A percentile compares a stretch with the other conserved stretches of the same genome.
These are phyloP conservation scores for Annona cherimola DNA, from an alignment of 164 flowering plant genomes.

Conservation along the genomic window DNA sequence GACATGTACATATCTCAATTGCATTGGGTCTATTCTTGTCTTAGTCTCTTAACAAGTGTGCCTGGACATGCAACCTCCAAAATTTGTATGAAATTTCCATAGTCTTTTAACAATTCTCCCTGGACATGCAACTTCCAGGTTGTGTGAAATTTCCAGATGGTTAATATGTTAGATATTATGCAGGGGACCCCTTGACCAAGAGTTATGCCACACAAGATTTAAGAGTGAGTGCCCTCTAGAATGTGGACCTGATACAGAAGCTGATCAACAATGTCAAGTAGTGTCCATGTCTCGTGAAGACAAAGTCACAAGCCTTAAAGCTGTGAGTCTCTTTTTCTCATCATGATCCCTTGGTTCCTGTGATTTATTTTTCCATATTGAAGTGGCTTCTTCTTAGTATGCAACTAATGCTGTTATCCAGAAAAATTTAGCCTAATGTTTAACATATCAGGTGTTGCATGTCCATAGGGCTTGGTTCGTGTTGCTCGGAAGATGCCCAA, in stretches of 20 bases:
- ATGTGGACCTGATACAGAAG: conserved; percentile 61
- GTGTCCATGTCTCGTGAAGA: conserved; percentile 69
- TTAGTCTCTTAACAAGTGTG: too few species aligned
- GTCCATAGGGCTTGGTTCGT: conserved; percentile 71
- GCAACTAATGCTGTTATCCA: background rate
- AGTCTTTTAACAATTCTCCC: background rate
- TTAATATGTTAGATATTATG: background rate
- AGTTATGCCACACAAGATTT: conserved; percentile 46
- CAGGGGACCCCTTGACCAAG: conserved; percentile 46
- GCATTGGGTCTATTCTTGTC: too few species aligned
- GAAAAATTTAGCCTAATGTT: background rate
- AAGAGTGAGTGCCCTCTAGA: conserved; percentile 55
- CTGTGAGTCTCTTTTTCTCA: conserved; percentile 41
- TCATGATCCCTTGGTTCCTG: background rate
- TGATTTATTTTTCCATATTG: background rate
- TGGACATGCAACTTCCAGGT: background rate
- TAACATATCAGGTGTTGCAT: conserved; percentile 3
- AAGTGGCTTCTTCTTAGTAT: background rate
- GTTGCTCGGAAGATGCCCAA: conserved; percentile 92
- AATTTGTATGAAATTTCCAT: too few species aligned
- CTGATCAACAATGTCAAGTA: conserved; percentile 68
- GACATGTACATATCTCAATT: too few species aligned
- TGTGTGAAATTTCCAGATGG: background rate
- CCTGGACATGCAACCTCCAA: too few species aligned
- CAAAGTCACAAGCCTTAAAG: conserved; percentile 83